Conservation (phyloP, 352 stramenopile genomes). For the Phytopythium oedochilum region DNA sequence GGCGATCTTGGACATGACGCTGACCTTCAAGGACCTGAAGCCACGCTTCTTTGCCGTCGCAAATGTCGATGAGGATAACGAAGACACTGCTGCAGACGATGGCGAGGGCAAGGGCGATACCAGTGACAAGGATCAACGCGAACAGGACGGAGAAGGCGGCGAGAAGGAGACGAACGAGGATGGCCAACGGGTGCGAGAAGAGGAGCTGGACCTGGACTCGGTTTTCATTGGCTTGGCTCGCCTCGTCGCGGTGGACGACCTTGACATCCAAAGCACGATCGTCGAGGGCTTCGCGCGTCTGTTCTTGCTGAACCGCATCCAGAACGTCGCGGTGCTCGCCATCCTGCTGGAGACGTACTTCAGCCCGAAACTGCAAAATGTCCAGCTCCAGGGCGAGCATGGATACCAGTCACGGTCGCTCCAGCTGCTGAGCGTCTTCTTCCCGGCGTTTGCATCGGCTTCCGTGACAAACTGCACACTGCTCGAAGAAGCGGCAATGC, state of each 20-base stretch:
- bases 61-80: conserved; percentile 1
- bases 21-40: conserved; percentile 55
- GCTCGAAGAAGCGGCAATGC: conserved; percentile 57
- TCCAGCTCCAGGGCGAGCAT: conserved; percentile 47
- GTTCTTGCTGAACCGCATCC: conserved; percentile 68
- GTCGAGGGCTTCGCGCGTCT: conserved; percentile 75
- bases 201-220: conserved; percentile 50
- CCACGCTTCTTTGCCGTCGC: conserved; percentile 36
- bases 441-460: conserved; percentile 55
- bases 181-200: conserved; percentile 1
- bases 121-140: conserved; percentile 10
- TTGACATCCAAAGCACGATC: conserved; percentile 69
- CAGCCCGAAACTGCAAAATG: conserved; percentile 46
- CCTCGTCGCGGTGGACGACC: conserved; percentile 45
- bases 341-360: conserved; percentile 75
- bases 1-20: conserved; percentile 62
- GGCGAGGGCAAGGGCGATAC: not conserved
- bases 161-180: conserved; percentile 16
- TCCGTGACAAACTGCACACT: conserved; percentile 50
- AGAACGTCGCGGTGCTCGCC: conserved; percentile 52
- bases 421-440: conserved; percentile 75
- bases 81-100: not conserved
- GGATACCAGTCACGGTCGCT: conserved; percentile 59
- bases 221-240: conserved; percentile 57
- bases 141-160: conserved; percentile 20